Evolutionary conservation across 768 basidiomycete genomes (phyloP), one percentile per base, ranked within the genome.

Genomic region (Russula earlei): DNA sequence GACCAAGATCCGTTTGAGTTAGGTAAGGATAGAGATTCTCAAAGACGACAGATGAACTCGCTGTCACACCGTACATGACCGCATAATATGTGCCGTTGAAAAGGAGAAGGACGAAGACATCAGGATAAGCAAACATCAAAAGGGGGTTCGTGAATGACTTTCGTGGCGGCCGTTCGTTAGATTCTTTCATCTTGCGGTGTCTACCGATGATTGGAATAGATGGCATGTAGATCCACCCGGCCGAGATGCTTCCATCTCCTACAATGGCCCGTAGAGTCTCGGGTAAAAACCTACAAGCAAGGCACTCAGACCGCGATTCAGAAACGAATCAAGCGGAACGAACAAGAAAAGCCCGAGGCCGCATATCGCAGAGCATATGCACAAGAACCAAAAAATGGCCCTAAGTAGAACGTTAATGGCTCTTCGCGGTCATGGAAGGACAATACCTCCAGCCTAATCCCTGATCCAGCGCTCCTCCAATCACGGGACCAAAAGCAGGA

Each of bases 1-100:
- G 69, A 2, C 91, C 91, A 31, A 87, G 75, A 20, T 79, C 75
- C 4, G 82, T 81, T 58, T 87, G 77, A 54, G 68, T 76, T n/a
- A 89, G 72, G 58, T 69, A 75, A 0, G 81, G 76, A 60, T 92
- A 91, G 0, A 75, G 70, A 1, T 68, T 59, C 48, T 74, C 70
- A 65, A 89, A 83, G 0, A 84, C 71, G 0, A 82, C 77, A 1
- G 85, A 81, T 15, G 84, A 73, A 1, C 79, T 78, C 0, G 86
- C 77, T 1, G 74, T 76, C 29, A 84, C 77, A 34, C 75, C 77
- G 60, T 85, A 85, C 63, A 80, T 81, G 1, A 82, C 76, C 9
- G 80, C 70, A 61, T 77, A 81, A 12, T 75, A 58, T 10, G 80
- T 66, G 4, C 76, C 82, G 61, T 74, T 83, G 75, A 66, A 83